These are phyloP conservation scores for Rhodotorula paludigena DNA, from an alignment of 768 basidiomycete species.

Conservation along the genomic window DNA sequence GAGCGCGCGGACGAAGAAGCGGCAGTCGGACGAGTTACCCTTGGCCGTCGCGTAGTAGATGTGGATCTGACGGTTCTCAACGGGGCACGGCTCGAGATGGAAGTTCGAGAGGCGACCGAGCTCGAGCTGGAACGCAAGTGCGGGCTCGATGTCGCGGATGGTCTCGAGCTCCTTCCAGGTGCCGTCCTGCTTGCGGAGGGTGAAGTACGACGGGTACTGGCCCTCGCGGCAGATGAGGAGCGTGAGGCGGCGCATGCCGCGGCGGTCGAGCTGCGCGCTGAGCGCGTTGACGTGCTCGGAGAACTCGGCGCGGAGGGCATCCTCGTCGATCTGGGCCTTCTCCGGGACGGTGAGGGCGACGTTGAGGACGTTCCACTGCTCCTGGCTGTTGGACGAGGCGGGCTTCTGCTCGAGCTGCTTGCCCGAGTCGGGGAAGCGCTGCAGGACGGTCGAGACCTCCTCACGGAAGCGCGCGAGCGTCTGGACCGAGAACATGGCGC, in stretches of 20 bases:
- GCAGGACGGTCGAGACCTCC: slow-evolving; percentile 36
- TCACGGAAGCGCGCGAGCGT: slow-evolving; percentile 46
- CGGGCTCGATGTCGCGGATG: slow-evolving; percentile 97
- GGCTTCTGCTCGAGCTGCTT: slow-evolving; percentile 50
- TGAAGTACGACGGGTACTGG: slow-evolving; percentile 91
- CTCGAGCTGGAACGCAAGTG: slow-evolving; percentile 94
- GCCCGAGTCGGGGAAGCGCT: slow-evolving; percentile 69
- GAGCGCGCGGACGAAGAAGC: slow-evolving; percentile 96
- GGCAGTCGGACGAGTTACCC: slow-evolving; percentile 94
- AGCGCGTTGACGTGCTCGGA: slow-evolving; percentile 66
- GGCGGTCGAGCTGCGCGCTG: slow-evolving; percentile 58
- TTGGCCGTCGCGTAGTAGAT: slow-evolving; percentile 92
- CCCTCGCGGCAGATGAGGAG: slow-evolving; percentile 84
- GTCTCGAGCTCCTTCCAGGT: slow-evolving; percentile 89
- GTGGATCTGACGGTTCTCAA: slow-evolving; percentile 95
- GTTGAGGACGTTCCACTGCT: slow-evolving; percentile 90
- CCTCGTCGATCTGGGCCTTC: slow-evolving; percentile 58
- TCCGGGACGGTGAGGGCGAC: slow-evolving; percentile 84
- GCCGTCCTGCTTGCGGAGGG: slow-evolving; percentile 66
- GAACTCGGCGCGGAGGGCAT: slow-evolving; percentile 67
- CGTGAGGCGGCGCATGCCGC: slow-evolving; percentile 86
- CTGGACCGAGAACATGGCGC: slow-evolving; percentile 87
- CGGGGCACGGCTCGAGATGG: slow-evolving; percentile 90
- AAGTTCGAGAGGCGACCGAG: slow-evolving; percentile 94
- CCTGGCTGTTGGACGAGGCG: slow-evolving; percentile 48